Evolutionary conservation across 2,329 filamentous ascomycete genomes (phyloP).

Genomic region (Fusarium brevicatenulatum): DNA sequence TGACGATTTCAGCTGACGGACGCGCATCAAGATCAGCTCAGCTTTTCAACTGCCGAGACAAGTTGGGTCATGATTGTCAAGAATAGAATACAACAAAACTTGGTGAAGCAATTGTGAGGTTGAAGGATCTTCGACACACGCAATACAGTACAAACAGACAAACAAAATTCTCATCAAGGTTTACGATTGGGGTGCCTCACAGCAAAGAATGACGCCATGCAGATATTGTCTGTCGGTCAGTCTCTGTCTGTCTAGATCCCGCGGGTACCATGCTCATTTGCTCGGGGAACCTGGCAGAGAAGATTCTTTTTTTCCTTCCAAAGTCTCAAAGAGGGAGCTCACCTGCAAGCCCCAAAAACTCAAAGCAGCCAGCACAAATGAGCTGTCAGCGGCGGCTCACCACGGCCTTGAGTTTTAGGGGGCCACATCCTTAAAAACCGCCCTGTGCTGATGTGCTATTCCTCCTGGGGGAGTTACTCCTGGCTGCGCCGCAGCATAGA

Average conservation of each 20-base stretch:
- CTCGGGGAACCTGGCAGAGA: constrained; percentile 25
- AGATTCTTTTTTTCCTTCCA: constrained; percentile 31
- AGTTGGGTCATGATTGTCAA: neutral
- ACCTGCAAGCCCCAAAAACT: constrained; percentile 28
- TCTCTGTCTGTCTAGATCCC: neutral
- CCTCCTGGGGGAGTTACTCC: neutral
- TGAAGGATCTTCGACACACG: neutral
- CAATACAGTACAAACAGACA: neutral
- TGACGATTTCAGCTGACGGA: neutral
- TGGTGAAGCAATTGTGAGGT: neutral
- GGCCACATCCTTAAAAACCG: constrained; percentile 11
- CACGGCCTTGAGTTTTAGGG: neutral
- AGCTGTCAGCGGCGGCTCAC: constrained; percentile 22
- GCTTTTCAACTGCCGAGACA: constrained; percentile 14
- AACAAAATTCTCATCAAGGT: neutral
- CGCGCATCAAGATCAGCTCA: neutral
- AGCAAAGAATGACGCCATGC: constrained; percentile 25
- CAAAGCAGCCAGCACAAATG: constrained; percentile 13
- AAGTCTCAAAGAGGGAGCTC: constrained; percentile 26
- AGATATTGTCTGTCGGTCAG: neutral
- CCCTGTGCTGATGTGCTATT: neutral
- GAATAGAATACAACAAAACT: neutral
- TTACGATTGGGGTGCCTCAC: neutral
- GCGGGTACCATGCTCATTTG: neutral
- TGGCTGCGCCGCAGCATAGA: constrained; percentile 19